Conservation (phyloP, 176 grass and related monocot genomes). For the Calamus simplicifolius region DNA sequence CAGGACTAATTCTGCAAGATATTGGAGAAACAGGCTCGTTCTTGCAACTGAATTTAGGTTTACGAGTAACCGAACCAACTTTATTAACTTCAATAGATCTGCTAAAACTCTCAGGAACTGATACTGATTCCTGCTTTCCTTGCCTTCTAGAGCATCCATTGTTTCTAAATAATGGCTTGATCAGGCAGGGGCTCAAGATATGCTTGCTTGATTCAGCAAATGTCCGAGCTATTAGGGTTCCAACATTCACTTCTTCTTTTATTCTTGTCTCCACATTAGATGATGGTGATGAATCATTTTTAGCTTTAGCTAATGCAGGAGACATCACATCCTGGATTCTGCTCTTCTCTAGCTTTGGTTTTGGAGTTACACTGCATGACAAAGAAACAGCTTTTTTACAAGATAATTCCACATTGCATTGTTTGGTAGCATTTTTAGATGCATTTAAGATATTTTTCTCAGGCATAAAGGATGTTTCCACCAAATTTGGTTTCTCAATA, state of each 20-base stretch:
- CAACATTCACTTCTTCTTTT: slow-evolving; percentile 29
- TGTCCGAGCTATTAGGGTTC: slow-evolving; percentile 26
- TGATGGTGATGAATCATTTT: slow-evolving; percentile 21
- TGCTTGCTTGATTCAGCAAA: slow-evolving; percentile 35
- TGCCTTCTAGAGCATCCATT: slow-evolving; percentile 39
- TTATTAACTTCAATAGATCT: slow-evolving; percentile 5
- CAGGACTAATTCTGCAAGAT: slow-evolving; percentile 40
- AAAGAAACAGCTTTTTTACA: slow-evolving; percentile 4
- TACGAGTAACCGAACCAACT: slow-evolving; percentile 11
- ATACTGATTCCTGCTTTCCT: slow-evolving; percentile 47
- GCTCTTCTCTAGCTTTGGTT: slow-evolving; percentile 2
- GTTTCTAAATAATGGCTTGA: slow-evolving; percentile 50
- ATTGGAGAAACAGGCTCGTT: slow-evolving; percentile 45
- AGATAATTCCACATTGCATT: slow-evolving; percentile 2
- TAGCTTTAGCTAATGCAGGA: slow-evolving; percentile 5
- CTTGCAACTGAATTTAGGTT: slow-evolving; percentile 36
- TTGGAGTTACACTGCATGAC: not conserved
- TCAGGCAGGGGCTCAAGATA: slow-evolving; percentile 33
- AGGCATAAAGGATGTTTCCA: not conserved
- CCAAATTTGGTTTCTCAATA: no score
- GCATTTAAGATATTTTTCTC: slow-evolving; percentile 1
- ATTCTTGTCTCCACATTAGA: slow-evolving; percentile 23
- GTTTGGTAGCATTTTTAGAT: slow-evolving; percentile 1
- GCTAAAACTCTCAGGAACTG: slow-evolving; percentile 29
- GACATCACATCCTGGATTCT: slow-evolving; percentile 20